These are phyloP conservation scores for Podaxis pistillaris DNA, from an alignment of 768 basidiomycete genomes.

Conservation along the genomic window DNA sequence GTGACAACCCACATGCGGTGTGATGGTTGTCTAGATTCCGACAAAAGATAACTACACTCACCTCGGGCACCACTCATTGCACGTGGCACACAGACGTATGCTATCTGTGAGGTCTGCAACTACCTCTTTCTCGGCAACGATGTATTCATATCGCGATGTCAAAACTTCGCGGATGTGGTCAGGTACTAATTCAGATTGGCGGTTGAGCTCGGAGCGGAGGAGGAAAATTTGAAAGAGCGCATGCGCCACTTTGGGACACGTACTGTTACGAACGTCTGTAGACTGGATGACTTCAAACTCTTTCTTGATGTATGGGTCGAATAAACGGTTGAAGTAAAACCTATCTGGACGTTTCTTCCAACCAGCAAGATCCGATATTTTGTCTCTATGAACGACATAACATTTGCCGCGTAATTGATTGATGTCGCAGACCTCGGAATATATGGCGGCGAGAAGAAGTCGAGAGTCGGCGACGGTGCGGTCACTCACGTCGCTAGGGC, in stretches of 20 bases:
- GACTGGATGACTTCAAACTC: slow-evolving; percentile 95
- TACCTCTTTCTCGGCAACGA: slow-evolving; percentile 92
- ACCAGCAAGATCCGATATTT: slow-evolving; percentile 86
- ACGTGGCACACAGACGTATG: slow-evolving; percentile 82
- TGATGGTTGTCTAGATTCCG: slow-evolving; percentile 11
- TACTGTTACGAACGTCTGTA: slow-evolving; percentile 85
- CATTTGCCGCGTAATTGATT: slow-evolving; percentile 91
- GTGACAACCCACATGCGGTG: slow-evolving; percentile 14
- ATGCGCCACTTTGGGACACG: slow-evolving; percentile 31
- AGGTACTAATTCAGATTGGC: slow-evolving; percentile 57
- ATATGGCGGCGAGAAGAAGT: slow-evolving; percentile 91
- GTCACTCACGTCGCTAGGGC: slow-evolving; percentile 93
- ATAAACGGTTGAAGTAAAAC: slow-evolving; percentile 94
- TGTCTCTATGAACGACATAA: slow-evolving; percentile 92
- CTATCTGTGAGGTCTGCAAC: slow-evolving; percentile 87
- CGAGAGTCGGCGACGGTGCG: slow-evolving; percentile 89
- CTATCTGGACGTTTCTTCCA: slow-evolving; percentile 95
- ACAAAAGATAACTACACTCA: slow-evolving; percentile 36
- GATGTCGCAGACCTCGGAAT: slow-evolving; percentile 94
- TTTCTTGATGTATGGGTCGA: slow-evolving; percentile 97
- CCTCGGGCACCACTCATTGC: slow-evolving; percentile 87
- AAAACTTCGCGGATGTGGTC: slow-evolving; percentile 77
- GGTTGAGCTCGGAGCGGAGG: slow-evolving; percentile 12
- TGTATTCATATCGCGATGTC: slow-evolving; percentile 85
- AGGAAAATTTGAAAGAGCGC: slow-evolving; percentile 6